phyloP scores from a whole-genome alignment of 2,329 filamentous ascomycete species.

The Verticillium nonalfalfae region DNA sequence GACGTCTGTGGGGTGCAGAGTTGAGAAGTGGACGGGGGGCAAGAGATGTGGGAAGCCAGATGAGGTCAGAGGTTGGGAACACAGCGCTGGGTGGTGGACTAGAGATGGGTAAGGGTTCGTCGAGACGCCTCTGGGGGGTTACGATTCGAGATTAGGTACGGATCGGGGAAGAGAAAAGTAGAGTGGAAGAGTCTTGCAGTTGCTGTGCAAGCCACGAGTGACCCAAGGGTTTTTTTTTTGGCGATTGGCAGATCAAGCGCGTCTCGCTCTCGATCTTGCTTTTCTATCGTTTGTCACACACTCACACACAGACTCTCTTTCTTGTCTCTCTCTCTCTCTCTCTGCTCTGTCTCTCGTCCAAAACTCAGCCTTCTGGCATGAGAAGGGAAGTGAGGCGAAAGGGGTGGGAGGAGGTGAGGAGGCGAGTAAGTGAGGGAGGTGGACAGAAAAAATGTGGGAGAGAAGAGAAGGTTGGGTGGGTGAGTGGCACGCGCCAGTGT shows the following conservation, averaged over 20 bases:
- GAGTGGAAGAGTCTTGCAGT: background rate
- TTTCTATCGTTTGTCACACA: too few species aligned
- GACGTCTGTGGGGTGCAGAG: conserved; percentile 18
- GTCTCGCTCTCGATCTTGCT: background rate
- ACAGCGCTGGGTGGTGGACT: background rate
- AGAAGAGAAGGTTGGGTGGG: background rate
- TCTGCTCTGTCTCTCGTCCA: background rate
- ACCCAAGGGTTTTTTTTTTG: background rate
- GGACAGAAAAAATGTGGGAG: background rate
- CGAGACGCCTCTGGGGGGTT: background rate
- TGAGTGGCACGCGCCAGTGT: background rate
- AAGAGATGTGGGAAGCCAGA: conserved; percentile 18
- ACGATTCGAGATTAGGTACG: conserved; percentile 6
- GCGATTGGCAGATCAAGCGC: background rate
- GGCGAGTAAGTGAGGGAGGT: background rate
- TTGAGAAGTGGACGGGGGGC: conserved; percentile 14
- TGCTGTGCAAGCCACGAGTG: background rate
- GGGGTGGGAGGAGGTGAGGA: background rate
- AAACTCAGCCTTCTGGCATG: background rate
- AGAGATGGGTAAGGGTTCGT: background rate
- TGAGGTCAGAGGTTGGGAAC: conserved; percentile 31
- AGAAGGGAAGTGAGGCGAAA: background rate
- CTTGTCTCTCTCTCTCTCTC: too few species aligned
- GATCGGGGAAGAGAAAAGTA: conserved; percentile 4
- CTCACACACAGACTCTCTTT: too few species aligned